Base-by-base conservation (phyloP, 2,329 filamentous ascomycete species). In the Calonectria pteridis region DNA sequence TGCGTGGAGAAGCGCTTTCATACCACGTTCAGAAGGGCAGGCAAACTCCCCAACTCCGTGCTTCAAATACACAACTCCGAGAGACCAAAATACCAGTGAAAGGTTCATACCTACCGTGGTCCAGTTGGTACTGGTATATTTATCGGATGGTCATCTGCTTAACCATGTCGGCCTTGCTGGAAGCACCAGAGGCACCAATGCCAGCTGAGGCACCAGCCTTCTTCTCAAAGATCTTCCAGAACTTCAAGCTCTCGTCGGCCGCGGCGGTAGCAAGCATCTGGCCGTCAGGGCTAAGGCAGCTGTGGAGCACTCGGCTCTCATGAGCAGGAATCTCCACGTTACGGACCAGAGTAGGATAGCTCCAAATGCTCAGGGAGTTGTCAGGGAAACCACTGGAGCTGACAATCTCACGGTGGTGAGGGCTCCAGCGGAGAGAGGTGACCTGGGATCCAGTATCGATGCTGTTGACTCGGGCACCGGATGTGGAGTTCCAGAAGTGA, bases 221-320 rank as follows among this genome's bases (percentile, higher is more conserved):
- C 91, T 98, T 98, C 91, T 99, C 97, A 83, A 99, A 99, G 80
- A 99, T 91, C 92, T 99, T 99, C 97, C 97, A 99, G 90, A 99
- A 99, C 89, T 99, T 99, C 85, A 99, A 90, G 83, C 94, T 96
- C 89, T 99, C 97, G 82, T 99, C 97, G 46, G 96, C 96, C 80
- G 96, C 94, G 74, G 97, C 96, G 66, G 97, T 99, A 65, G 97
- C 97, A 70, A 99, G 91, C 92, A 98, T 98, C 88, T 99, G 97
- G 67, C 97, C 97, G 82, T 99, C 97, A 4, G 97, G 97, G 87
- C 95, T 98, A 79, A 99, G 92, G 84, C 95, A 97, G 89, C 95
- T 98, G 92, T 98, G 97, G 64, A 99, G 91, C 51, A 99, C 96
- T 81, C 97, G 92, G 82, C 95, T 98, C 90, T 99, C 97, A 83